These are phyloP conservation scores for Goffeauzyma gilvescens DNA, from an alignment of 768 basidiomycete species.

Conservation along the genomic window DNA sequence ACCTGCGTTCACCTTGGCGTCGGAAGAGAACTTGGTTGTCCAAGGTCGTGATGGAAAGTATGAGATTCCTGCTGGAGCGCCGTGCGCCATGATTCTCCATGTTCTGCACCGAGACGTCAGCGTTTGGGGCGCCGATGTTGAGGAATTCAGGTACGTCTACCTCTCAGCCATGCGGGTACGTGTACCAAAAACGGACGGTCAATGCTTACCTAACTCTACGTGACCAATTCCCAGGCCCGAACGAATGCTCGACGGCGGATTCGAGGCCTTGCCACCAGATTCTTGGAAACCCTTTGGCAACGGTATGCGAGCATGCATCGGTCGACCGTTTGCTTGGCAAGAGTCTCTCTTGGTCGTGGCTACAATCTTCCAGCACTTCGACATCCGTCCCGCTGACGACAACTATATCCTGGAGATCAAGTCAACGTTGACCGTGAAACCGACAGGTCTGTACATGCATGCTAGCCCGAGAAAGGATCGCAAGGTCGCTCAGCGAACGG, in stretches of 20 bases:
- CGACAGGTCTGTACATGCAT: slow-evolving; percentile 35
- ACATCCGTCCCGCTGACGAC: slow-evolving; percentile 36
- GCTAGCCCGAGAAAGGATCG: slow-evolving; percentile 32
- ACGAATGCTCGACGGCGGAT: slow-evolving; percentile 39
- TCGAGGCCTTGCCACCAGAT: slow-evolving; percentile 36
- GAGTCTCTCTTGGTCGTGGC: slow-evolving; percentile 37
- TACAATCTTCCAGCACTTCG: slow-evolving; percentile 37
- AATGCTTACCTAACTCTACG: slow-evolving; percentile 11
- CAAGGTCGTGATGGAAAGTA: slow-evolving; percentile 37
- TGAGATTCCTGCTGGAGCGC: slow-evolving; percentile 28
- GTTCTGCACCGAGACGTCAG: slow-evolving; percentile 34
- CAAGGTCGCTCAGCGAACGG: too few relatives aligned
- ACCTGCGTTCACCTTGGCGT: slow-evolving; percentile 29
- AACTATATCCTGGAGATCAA: slow-evolving; percentile 35
- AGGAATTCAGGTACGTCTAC: slow-evolving; percentile 12
- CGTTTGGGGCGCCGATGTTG: slow-evolving; percentile 40
- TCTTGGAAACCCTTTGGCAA: slow-evolving; percentile 17
- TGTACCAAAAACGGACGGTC: background rate
- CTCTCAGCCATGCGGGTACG: too few relatives aligned
- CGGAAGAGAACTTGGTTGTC: slow-evolving; percentile 34
- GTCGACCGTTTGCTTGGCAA: slow-evolving; percentile 39
- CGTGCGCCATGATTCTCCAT: slow-evolving; percentile 26
- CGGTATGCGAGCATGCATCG: slow-evolving; percentile 29
- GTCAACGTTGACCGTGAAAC: slow-evolving; percentile 37
- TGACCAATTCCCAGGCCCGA: slow-evolving; percentile 31